Percentiles rank a stretch among this genome's conserved stretches.
Conservation (phyloP, 2,329 filamentous ascomycete genomes). For the Tolypocladium inflatum region DNA sequence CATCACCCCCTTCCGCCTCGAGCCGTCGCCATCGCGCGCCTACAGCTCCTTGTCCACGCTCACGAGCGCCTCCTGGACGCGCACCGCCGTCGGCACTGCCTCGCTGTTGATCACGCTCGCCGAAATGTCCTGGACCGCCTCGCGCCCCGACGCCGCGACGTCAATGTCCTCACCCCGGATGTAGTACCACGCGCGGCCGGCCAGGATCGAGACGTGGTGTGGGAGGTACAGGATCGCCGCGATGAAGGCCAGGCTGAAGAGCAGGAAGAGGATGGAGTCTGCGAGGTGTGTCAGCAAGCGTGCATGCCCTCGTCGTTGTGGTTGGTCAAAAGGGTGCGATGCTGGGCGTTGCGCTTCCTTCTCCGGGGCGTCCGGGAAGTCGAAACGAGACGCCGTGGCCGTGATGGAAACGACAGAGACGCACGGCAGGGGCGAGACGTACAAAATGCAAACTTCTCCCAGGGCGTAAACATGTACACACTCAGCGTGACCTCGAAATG, state of each 20-base stretch:
- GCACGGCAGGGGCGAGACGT: conserved; percentile 61
- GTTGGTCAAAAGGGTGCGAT: not conserved
- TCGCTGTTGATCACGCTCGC: conserved; percentile 17
- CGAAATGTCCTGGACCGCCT: conserved; percentile 21
- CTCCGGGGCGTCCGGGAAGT: not conserved
- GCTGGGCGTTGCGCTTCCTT: not conserved
- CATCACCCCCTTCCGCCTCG: not conserved
- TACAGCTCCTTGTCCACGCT: conserved; percentile 24
- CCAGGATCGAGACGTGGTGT: conserved; percentile 75
- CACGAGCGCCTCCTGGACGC: conserved; percentile 13
- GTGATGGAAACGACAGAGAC: conserved; percentile 54
- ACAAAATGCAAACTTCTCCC: conserved; percentile 98
- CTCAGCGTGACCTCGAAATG: conserved; percentile 97
- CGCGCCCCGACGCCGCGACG: conserved; percentile 25
- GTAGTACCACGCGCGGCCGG: conserved; percentile 88
- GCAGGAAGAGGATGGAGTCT: conserved; percentile 90
- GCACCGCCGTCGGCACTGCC: conserved; percentile 8
- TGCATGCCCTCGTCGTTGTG: not conserved
- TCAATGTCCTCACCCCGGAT: conserved; percentile 69
- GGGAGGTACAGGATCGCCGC: conserved; percentile 89
- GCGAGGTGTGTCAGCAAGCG: not conserved
- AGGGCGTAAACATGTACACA: conserved; percentile 93
- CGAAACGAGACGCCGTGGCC: conserved; percentile 56
- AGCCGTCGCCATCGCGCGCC: not conserved
- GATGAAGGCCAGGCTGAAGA: conserved; percentile 76